Percentiles rank a stretch among this genome's conserved stretches.
Evolutionary conservation across 129 eudicot genomes (phyloP).

Genomic region (Dittrichia graveolens): DNA sequence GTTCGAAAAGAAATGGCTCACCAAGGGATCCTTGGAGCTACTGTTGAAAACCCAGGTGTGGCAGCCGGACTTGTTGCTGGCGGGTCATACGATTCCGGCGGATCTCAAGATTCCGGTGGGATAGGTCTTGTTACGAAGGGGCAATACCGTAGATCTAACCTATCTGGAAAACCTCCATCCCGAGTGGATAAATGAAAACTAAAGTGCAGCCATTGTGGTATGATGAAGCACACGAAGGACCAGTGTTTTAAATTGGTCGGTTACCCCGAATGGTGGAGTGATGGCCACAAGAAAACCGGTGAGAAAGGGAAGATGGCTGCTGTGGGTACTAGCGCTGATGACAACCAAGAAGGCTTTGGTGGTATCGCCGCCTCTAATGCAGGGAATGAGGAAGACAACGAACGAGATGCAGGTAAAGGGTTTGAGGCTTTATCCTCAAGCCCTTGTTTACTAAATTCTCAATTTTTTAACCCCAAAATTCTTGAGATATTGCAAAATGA

Average conservation of each 20-base stretch:
- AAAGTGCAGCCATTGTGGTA: constrained; percentile 9
- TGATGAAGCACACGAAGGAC: not conserved
- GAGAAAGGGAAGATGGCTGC: constrained; percentile 2
- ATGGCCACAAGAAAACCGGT: constrained; percentile 9
- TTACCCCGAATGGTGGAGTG: not conserved
- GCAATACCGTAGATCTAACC: constrained; percentile 1
- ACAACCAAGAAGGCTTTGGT: not conserved
- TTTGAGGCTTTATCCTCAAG: not conserved
- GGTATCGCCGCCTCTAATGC: not conserved
- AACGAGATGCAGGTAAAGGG: constrained; percentile 13
- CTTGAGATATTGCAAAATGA: constrained; percentile 10
- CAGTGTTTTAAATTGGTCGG: not conserved
- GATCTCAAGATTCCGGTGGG: not conserved
- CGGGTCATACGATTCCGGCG: not conserved
- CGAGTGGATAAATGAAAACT: constrained; percentile 19
- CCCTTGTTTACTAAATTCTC: constrained; percentile 7
- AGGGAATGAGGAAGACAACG: not conserved
- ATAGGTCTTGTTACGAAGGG: constrained; percentile 6
- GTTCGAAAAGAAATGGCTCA: constrained; percentile 3
- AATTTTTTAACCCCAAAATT: not conserved
- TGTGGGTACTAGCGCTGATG: not conserved
- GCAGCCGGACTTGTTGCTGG: constrained; percentile 3
- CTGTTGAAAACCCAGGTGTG: not conserved
- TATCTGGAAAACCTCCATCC: constrained; percentile 1
- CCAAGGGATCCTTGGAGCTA: constrained; percentile 1